A percentile compares a stretch with the other conserved stretches of the same genome.
phyloP scores from a whole-genome alignment of 768 basidiomycete genomes.

The Pleurotus salmoneostramineus region DNA sequence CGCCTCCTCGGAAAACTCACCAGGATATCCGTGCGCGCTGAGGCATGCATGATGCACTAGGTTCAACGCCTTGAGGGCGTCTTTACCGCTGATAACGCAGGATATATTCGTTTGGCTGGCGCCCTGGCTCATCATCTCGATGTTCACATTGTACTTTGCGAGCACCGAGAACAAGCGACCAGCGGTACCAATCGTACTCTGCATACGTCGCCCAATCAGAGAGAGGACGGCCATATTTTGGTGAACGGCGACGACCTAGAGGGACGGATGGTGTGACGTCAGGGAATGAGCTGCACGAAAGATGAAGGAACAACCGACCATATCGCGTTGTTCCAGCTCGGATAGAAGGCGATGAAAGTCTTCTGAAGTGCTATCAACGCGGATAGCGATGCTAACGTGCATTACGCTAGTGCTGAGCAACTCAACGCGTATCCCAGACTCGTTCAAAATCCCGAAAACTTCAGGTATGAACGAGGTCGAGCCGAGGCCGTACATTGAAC shows the following conservation, averaged over 20 bases:
- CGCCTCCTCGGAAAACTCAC: too few relatives aligned
- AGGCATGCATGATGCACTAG: constrained; percentile 90
- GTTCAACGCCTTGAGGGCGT: constrained; percentile 89
- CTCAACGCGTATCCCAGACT: constrained; percentile 92
- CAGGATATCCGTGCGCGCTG: constrained; percentile 1
- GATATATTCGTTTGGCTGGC: constrained; percentile 95
- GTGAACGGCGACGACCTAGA: constrained; percentile 63
- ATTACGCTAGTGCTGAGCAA: constrained; percentile 97
- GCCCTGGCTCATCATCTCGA: constrained; percentile 98
- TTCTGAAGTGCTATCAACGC: constrained; percentile 53
- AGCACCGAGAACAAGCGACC: constrained; percentile 94
- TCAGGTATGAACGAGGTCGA: constrained; percentile 94
- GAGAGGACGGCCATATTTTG: constrained; percentile 94
- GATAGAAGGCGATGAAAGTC: constrained; percentile 66
- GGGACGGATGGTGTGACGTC: not conserved
- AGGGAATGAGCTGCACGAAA: too few relatives aligned
- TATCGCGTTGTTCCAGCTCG: constrained; percentile 79
- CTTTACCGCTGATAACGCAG: constrained; percentile 82
- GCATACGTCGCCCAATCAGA: constrained; percentile 94
- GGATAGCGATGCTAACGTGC: constrained; percentile 97
- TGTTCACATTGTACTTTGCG: constrained; percentile 90
- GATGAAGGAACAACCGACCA: constrained; percentile 40
- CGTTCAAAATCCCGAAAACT: constrained; percentile 87
- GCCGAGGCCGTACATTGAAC: constrained; percentile 93
- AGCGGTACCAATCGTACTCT: constrained; percentile 89